These are phyloP conservation scores for Sugiyamaella floridensis DNA, from an alignment of 805 yeast genomes.

Conservation along the genomic window DNA sequence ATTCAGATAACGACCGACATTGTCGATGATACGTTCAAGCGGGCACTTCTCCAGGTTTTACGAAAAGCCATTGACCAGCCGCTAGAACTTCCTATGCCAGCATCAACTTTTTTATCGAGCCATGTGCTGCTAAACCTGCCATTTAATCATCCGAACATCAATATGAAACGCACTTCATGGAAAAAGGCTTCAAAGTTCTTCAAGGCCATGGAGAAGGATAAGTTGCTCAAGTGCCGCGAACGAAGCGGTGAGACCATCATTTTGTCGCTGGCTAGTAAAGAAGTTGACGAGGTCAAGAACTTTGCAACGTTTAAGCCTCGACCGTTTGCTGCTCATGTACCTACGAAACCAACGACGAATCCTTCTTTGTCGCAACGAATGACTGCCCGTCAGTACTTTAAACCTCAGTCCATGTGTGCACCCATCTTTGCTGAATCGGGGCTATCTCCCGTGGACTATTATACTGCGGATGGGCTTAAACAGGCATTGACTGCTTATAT, in stretches of 20 bases:
- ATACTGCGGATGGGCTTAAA: slow-evolving; percentile 50
- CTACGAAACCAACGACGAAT: slow-evolving; percentile 8
- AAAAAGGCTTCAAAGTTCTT: slow-evolving; percentile 80
- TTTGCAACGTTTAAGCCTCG: slow-evolving; percentile 59
- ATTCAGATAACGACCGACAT: slow-evolving; percentile 24
- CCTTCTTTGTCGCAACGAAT: slow-evolving; percentile 13
- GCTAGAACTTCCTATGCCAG: slow-evolving; percentile 56
- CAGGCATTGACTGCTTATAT: slow-evolving; percentile 51
- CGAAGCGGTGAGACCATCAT: slow-evolving; percentile 75
- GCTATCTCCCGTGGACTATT: slow-evolving; percentile 30
- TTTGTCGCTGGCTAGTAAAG: slow-evolving; percentile 41
- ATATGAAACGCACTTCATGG: slow-evolving; percentile 76
- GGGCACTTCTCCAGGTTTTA: slow-evolving; percentile 66
- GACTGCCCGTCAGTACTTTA: slow-evolving; percentile 22
- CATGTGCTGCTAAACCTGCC: slow-evolving; percentile 71
- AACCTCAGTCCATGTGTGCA: slow-evolving; percentile 24
- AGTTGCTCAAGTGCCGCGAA: slow-evolving; percentile 65
- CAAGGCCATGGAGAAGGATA: slow-evolving; percentile 77
- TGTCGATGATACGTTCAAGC: slow-evolving; percentile 64
- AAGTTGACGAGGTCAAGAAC: slow-evolving; percentile 43
- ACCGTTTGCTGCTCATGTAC: slow-evolving; percentile 9
- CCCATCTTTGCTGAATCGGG: slow-evolving; percentile 18
- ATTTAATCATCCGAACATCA: slow-evolving; percentile 29
- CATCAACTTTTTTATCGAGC: slow-evolving; percentile 70
- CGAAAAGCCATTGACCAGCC: slow-evolving; percentile 34